Base-by-base conservation (phyloP, 2,329 filamentous ascomycete genomes). In the Fusarium pseudocircinatum region DNA sequence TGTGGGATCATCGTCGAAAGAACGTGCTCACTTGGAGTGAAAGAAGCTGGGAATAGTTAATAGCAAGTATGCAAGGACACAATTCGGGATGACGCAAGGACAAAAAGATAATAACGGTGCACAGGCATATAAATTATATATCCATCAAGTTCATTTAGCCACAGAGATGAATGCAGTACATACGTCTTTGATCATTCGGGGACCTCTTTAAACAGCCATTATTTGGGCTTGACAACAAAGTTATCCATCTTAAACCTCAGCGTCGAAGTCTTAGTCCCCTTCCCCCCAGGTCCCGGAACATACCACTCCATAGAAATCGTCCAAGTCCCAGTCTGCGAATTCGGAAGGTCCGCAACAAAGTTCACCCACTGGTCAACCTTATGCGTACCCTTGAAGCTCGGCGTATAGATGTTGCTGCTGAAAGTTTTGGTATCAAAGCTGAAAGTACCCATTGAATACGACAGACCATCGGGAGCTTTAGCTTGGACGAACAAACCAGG, bases 301-400 rank as follows among this genome's bases (percentile, higher is more conserved):
- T 63, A 65, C 62, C 62, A 63, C 39, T 65, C 58, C 46, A 63
- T 54, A 5, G 58, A 63, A 39, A 65, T 44, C 3, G 39, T 65
- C 58, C 62, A 65, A 28, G 39, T 46, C 1, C 62, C 58, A 46
- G 59, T 63, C 39, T 63, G 59, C 8, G 39, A 39, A 12, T 24
- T 65, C 4, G 58, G 59, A n/a, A 65, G 24, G 5, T 63, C 59
- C 6, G 58, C 62, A 1, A 40, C 39, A 22, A 46, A 65, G 4
- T 40, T 65, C 8, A 5, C 22, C 62, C 62, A 65, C 11, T 65
- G 26, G 8, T 54, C n/a, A 30, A 46, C 16, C 14, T 46, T 54
- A 1, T 63, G 28, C 4, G 58, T 63, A 3, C 58, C 58, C 16
- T 39, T 64, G 1, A 44, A 37, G 1, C 24, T 63, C 3, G 62